These are phyloP conservation scores for Lichtheimia ramosa DNA, from an alignment of 371 early-diverging fungal genomes.

Conservation along the genomic window DNA sequence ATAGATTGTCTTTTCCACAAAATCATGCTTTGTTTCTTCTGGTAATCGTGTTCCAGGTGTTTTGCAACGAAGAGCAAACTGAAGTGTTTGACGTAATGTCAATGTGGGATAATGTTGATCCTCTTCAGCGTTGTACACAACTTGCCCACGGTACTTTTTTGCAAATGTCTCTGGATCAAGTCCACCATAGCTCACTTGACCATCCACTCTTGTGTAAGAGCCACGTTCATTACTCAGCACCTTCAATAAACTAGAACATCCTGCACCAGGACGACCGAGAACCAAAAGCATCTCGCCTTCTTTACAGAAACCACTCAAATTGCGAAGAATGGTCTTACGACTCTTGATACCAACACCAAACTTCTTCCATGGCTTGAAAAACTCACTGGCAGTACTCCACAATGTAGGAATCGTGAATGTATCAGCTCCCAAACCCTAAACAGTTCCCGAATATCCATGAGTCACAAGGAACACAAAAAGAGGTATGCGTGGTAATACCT, in stretches of 20 bases:
- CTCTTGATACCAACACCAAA: constrained; percentile 20
- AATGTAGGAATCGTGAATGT: constrained; percentile 38
- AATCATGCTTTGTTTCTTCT: constrained; percentile 37
- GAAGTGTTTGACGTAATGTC: constrained; percentile 65
- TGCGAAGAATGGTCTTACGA: constrained; percentile 45
- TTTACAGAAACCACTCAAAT: constrained; percentile 58
- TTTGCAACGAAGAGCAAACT: constrained; percentile 64
- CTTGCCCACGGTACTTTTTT: constrained; percentile 57
- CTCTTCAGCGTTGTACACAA: constrained; percentile 71
- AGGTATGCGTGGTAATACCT: constrained; percentile 6
- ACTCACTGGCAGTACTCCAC: constrained; percentile 3
- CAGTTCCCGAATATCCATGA: too few species aligned
- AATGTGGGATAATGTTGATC: constrained; percentile 72
- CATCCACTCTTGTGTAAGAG: constrained; percentile 55
- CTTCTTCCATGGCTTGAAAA: constrained; percentile 28
- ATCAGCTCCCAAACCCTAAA: constrained; percentile 37
- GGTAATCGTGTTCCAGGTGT: constrained; percentile 59
- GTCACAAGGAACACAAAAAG: too few species aligned
- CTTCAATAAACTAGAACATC: constrained; percentile 67
- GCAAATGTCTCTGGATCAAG: constrained; percentile 52
- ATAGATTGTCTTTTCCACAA: constrained; percentile 46
- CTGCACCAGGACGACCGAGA: constrained; percentile 72
- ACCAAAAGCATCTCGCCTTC: constrained; percentile 75
- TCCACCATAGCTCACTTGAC: constrained; percentile 62
- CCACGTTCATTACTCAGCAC: constrained; percentile 65